These are phyloP conservation scores for Rhizoctonia solani DNA, from an alignment of 1,284 basidiomycete genomes.

Conservation along the genomic window DNA sequence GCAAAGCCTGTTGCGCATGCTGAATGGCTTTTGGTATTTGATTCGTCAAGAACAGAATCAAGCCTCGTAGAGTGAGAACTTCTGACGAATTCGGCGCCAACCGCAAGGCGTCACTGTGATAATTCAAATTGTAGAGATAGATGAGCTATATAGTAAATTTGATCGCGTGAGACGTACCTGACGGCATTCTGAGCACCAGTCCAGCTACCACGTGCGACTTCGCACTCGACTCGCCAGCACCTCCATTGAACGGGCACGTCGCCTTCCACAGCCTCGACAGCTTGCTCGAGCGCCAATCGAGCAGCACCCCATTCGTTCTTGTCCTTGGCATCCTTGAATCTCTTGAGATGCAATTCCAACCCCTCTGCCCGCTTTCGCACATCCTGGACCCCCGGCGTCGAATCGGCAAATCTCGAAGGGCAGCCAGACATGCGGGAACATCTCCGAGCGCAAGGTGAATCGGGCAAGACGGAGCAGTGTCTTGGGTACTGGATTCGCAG, in stretches of 20 bases:
- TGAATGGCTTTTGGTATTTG: constrained; percentile 73
- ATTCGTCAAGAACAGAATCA: constrained; percentile 75
- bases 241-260: constrained; percentile 78
- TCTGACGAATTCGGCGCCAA: constrained; percentile 76
- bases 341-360: constrained; percentile 66
- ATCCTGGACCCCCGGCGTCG: constrained; percentile 54
- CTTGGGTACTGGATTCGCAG: constrained; percentile 56
- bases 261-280: constrained; percentile 59
- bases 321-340: constrained; percentile 60
- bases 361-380: constrained; percentile 64
- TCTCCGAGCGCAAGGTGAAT: constrained; percentile 76
- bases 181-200: constrained; percentile 72
- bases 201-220: constrained; percentile 69
- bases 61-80: constrained; percentile 76
- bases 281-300: constrained; percentile 64
- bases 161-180: constrained; percentile 70
- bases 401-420: constrained; percentile 55
- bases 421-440: constrained; percentile 63
- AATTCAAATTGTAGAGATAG: no score
- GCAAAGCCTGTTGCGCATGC: constrained; percentile 73
- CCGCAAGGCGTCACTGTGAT: constrained; percentile 72
- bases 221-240: constrained; percentile 75
- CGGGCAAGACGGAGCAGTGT: constrained; percentile 77
- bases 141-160: no score
- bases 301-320: constrained; percentile 71